Conservation (phyloP, 2,329 filamentous ascomycete genomes). For the Ampelomyces quisqualis region DNA sequence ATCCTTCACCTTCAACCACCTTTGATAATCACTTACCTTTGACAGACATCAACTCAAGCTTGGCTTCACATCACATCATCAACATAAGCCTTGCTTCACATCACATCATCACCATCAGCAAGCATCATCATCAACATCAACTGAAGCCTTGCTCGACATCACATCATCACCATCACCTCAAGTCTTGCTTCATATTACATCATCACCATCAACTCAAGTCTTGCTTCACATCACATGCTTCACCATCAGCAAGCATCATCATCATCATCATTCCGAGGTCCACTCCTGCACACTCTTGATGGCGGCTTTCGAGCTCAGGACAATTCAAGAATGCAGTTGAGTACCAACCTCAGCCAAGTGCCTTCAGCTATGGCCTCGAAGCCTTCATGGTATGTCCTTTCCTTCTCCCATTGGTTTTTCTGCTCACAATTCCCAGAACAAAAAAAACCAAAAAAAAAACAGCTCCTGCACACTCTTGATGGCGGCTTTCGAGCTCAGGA, state of each 20-base stretch:
- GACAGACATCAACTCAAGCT: constrained; percentile 1
- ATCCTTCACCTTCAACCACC: neutral
- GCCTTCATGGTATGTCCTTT: neutral
- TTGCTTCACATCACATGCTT: too few species aligned
- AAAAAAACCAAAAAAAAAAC: neutral
- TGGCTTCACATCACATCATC: too few species aligned
- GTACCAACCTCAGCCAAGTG: neutral
- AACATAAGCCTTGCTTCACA: neutral
- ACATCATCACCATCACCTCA: too few species aligned
- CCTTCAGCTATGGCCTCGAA: neutral
- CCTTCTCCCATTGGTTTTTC: neutral
- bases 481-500: neutral
- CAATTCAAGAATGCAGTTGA: too few species aligned
- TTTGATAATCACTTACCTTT: neutral
- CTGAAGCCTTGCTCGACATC: too few species aligned
- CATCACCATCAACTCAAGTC: too few species aligned
- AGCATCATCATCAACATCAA: neutral
- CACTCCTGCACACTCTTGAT: too few species aligned
- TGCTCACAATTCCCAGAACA: neutral
- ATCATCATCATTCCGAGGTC: too few species aligned
- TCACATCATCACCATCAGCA: neutral
- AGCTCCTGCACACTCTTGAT: neutral
- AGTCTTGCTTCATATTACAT: too few species aligned
- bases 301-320: too few species aligned
- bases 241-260: too few species aligned